Evolutionary conservation across 1,284 basidiomycete species (phyloP), one percentile per base, ranked within the genome.

Genomic region (Bjerkandera adusta): DNA sequence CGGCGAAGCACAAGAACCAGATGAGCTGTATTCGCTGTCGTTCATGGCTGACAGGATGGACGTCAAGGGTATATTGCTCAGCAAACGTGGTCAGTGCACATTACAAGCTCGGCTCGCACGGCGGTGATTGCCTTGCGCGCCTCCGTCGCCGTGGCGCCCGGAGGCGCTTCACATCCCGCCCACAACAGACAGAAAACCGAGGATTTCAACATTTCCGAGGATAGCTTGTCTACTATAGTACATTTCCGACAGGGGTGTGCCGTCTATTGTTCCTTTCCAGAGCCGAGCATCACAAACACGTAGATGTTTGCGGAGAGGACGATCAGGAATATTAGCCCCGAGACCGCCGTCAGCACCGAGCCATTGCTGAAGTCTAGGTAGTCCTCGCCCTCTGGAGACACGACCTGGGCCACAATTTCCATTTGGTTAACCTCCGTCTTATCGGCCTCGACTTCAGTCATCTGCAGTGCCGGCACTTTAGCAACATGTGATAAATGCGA

Each of bases 71-170:
- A n/a, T n/a, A n/a, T n/a, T n/a, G n/a, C n/a, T n/a, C n/a, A n/a
- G n/a, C n/a, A n/a, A n/a, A n/a, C n/a, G n/a, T n/a, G n/a, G 15
- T 36, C 15, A 32, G 10, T 32, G 29, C 29, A 32, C 10, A 10
- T 32, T 32, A 10, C 83, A 83, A 86, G 85, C 89, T 89, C 85
- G 85, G 89, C 84, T 84, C 85, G 87, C 85, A 83, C 85, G 84
- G 84, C 88, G 85, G 85, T 87, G 83, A 22, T 54, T 42, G 26
- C 36, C 29, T 42, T 20, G 5, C 22, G 3, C 15, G 32, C 4
- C n/a, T n/a, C n/a, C 12, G 34, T 36, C 15, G 34, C 15, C 15
- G 15, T 8, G 34, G 34, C 7, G 15, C 7, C 10, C n/a, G n/a
- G n/a, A n/a, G n/a, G n/a, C n/a, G n/a, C n/a, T n/a, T n/a, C n/a